Conservation (phyloP, 208 protist genomes). For the Tetramitus jugosus region DNA sequence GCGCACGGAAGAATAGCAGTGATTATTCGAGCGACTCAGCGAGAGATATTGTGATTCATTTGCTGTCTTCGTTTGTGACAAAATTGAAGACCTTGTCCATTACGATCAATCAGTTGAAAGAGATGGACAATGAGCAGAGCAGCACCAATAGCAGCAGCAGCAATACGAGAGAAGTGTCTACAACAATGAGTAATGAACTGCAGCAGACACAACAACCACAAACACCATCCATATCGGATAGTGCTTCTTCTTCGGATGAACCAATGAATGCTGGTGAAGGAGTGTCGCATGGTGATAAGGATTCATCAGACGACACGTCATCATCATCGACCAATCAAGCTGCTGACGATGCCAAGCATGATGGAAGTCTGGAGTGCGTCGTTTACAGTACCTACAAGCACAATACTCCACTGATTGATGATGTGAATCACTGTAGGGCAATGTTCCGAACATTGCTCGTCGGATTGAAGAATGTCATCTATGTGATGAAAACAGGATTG, state of each 20-base stretch:
- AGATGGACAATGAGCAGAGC: not conserved
- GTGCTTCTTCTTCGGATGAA: not conserved
- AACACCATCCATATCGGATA: not conserved
- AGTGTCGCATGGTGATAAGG: not conserved
- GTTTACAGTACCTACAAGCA: not conserved
- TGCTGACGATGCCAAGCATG: not conserved
- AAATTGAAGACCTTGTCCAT: not conserved
- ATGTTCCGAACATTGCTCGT: conserved; percentile 5
- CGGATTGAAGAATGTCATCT: conserved; percentile 26
- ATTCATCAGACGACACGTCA: not conserved
- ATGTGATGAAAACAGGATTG: not conserved
- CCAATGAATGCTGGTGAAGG: not conserved
- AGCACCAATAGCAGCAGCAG: not conserved
- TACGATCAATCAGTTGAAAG: not conserved
- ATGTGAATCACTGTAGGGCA: not conserved
- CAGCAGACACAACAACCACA: not conserved
- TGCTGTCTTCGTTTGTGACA: not conserved
- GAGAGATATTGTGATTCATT: not conserved
- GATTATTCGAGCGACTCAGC: not conserved
- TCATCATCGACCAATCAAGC: not conserved
- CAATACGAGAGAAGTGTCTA: not conserved
- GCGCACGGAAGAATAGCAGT: not conserved
- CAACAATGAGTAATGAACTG: not conserved
- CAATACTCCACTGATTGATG: no score
- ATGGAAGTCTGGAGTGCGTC: not conserved